Base-by-base conservation (phyloP, 805 yeast genomes). In the Candida silvicultrix region DNA sequence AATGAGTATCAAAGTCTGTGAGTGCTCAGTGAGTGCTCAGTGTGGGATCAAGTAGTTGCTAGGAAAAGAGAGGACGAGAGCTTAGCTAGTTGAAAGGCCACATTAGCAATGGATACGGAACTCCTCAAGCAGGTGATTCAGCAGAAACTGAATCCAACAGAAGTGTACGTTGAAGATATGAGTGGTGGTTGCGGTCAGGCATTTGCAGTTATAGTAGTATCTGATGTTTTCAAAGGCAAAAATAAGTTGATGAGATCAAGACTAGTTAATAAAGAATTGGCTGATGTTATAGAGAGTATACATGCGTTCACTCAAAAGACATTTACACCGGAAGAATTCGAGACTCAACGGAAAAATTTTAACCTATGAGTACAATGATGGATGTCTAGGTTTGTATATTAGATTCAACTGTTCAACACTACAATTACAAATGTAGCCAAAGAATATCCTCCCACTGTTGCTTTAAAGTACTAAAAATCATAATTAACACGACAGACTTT, bases 221-320 rank as follows among this genome's bases (percentile, higher is more conserved):
- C 82, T 6, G 74, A 79, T 40, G 59, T 71, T 20, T 94, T 95
- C 64, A 64, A 73, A 49, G 94, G 94, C 21, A 88, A 89, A 67
- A 89, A 88, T 67, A 86, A 85, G 62, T 71, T 94, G 42, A 78
- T 81, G 71, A 77, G 99, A 59, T 96, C 92, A 57, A 73, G 98
- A 53, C 58, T 89, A 54, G 96, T 95, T 41, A 94, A 94, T 64
- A 70, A 63, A 29, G 81, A 85, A 1, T 71, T 94, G 50, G 83
- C 83, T 56, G 88, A 84, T n/a, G 96, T 90, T 62, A 87, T 94
- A 29, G 83, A 86, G 0, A 66, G 72, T 5, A 90, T 94, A 40
- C 99, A 94, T 66, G 98, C 99, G 0, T 94, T 95, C 64, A 89
- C 97, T 0, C 97, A 94, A 59, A 89, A 88, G 67, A 85, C 80